Evolutionary conservation across 2,329 filamentous ascomycete genomes (phyloP), one percentile per base, ranked within the genome.

Genomic region (Paramyrothecium roridum): DNA sequence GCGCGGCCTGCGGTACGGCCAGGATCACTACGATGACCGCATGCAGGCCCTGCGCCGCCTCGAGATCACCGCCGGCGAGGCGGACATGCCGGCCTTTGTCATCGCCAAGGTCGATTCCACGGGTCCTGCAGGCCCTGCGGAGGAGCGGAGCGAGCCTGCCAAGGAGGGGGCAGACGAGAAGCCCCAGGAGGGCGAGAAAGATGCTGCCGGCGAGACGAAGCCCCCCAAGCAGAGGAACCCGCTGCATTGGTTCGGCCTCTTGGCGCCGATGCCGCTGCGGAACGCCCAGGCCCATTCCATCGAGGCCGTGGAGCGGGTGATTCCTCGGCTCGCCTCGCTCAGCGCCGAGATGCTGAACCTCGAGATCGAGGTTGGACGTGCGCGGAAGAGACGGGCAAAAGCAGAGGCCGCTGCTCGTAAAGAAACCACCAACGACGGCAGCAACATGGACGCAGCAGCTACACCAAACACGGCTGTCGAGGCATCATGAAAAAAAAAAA

Each of bases 1-100:
- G 65, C 76, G 82, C 13, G 82, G 86, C 33, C 69, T 84, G 58
- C 78, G 84, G 46, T 92, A 88, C 67, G 89, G 88, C 3, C 80
- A 77, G 59, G 86, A 90, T 63, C 81, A 83, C 65, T 93, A 90
- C 67, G 88, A 93, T 69, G 81, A 85, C 60, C 81, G 89, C 49
- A 90, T 91, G 85, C 84, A 85, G 66, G 87, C 88, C 3, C 71
- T 70, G 21, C 73, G 81, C 52, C 69, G 71, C 53, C 61, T 87
- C 30, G 51, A 50, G 10, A 63, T 69, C 8, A 34, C 54, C 3
- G 55, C 56, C 19, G 55, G 61, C 19, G 56, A 56, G 19, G 45
- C 58, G 7, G 54, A 48, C n/a, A 30, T 52, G n/a, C 57, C 63
- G 6, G 50, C 19, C 2, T 71, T 67, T 51, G 26, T 55, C 2